Evolutionary conservation across 2,329 filamentous ascomycete genomes (phyloP), one percentile per base, ranked within the genome.

Genomic region (Sarocladiaceae sp.): DNA sequence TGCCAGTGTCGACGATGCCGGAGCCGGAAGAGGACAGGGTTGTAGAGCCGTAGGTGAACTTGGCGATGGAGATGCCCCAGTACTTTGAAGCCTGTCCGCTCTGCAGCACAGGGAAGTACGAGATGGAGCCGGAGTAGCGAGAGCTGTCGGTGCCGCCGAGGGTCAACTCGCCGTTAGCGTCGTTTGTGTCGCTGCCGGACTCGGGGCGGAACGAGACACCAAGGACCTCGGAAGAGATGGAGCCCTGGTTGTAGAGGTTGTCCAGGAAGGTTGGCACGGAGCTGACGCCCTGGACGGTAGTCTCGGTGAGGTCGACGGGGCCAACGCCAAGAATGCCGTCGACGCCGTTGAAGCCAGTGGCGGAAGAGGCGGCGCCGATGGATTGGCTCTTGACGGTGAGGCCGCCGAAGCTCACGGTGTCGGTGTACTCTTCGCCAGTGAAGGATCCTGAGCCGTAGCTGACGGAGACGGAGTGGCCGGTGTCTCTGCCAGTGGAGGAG

Each of bases 361-460:
- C 66, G 13, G 60, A 52, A 19, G 52, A 54, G n/a, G 70, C 69
- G 11, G 62, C 58, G 53, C 72, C 68, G 33, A 73, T 63, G 12
- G 69, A 67, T 53, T 72, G 67, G 7, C 50, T 54, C 31, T 54
- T 46, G 13, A 71, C 65, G n/a, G 57, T 63, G 32, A 72, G 53
- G 26, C 63, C 63, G 15, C 67, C 69, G 2, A 73, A 54, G 6
- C 57, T 61, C 43, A 73, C 68, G 2, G 48, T 57, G 48, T 73
- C 70, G 16, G 51, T 57, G 57, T 67, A 73, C 5, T 73, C 69
- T 19, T 64, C 55, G 11, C 70, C 70, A 32, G 55, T 60, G 6
- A 67, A 69, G 53, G 66, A 70, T 5, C 61, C 57, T 43, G 73
- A 69, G 16, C 68, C 70, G 45, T 73, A 73, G 1, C 50, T 50